These are phyloP conservation scores for Lasiosphaeria miniovina DNA, from an alignment of 495 filamentous ascomycete genomes.

Conservation along the genomic window DNA sequence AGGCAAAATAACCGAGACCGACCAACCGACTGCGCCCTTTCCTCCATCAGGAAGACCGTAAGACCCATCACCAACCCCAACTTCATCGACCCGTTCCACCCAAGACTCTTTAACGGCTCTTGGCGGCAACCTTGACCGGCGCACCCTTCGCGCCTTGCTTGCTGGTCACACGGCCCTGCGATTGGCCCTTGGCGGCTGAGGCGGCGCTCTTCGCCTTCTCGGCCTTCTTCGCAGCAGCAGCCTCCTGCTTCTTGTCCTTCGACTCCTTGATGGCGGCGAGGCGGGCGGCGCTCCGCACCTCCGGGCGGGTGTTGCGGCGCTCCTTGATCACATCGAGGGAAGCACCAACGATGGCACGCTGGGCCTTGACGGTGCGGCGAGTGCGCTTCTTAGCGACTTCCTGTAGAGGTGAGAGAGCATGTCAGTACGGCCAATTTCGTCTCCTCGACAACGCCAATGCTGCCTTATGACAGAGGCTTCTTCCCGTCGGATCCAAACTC, in stretches of 20 bases:
- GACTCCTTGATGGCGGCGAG: constrained; percentile 85
- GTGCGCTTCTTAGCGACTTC: constrained; percentile 99
- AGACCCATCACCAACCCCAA: constrained; percentile 20
- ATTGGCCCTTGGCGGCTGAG: constrained; percentile 68
- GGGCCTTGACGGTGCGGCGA: constrained; percentile 95
- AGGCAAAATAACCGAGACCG: constrained; percentile 33
- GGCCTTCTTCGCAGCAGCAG: constrained; percentile 89
- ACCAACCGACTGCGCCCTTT: constrained; percentile 36
- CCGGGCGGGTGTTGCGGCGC: constrained; percentile 86
- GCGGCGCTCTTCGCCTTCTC: constrained; percentile 97
- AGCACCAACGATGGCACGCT: constrained; percentile 98
- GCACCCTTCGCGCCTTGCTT: constrained; percentile 98
- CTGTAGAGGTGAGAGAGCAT: constrained; percentile 57
- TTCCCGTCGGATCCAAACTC: too few species aligned
- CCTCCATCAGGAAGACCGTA: constrained; percentile 27
- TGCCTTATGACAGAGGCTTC: too few species aligned
- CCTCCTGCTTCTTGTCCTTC: constrained; percentile 94
- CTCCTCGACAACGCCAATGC: neutral
- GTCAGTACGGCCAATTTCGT: constrained; percentile 5
- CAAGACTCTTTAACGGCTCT: constrained; percentile 67
- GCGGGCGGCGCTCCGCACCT: constrained; percentile 91
- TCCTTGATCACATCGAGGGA: constrained; percentile 99
- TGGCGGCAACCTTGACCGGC: constrained; percentile 79
- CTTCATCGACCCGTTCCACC: constrained; percentile 14
- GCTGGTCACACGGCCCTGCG: constrained; percentile 67